Evolutionary conservation across 768 basidiomycete species (phyloP).

Genomic region (Tulasnella calospora): DNA sequence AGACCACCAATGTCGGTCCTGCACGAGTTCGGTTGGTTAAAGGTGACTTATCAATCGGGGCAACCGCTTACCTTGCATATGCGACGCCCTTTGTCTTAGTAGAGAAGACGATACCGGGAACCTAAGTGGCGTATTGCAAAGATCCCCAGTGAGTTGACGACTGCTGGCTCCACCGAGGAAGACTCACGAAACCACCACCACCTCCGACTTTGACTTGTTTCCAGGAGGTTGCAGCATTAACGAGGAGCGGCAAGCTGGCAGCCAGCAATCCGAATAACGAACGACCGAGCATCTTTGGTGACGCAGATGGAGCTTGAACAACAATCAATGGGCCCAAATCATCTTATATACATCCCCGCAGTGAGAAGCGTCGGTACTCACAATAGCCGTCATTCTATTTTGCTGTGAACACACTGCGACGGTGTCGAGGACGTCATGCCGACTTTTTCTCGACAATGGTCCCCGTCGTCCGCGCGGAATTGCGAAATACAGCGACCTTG

Average conservation of each 20-base stretch:
- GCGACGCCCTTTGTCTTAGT: slow-evolving; percentile 10
- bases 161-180: background rate
- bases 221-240: background rate
- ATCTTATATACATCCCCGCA: background rate
- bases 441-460: slow-evolving; percentile 3
- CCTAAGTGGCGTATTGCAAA: background rate
- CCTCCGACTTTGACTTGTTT: slow-evolving; percentile 17
- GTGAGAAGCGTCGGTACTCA: background rate
- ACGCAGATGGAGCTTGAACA: background rate
- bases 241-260: background rate
- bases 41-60: background rate
- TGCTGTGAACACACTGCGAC: background rate
- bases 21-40: background rate
- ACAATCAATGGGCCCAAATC: background rate
- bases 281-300: background rate
- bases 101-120: slow-evolving; percentile 21
- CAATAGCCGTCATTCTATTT: background rate
- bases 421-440: slow-evolving; percentile 2
- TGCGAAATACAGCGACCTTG: background rate
- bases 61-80: background rate
- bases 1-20: slow-evolving; percentile 25
- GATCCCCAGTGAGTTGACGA: background rate
- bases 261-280: slow-evolving; percentile 2
- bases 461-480: background rate
- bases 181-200: slow-evolving; percentile 21